These are phyloP conservation scores for Hericium erinaceus DNA, from an alignment of 768 basidiomycete species.

Conservation along the genomic window DNA sequence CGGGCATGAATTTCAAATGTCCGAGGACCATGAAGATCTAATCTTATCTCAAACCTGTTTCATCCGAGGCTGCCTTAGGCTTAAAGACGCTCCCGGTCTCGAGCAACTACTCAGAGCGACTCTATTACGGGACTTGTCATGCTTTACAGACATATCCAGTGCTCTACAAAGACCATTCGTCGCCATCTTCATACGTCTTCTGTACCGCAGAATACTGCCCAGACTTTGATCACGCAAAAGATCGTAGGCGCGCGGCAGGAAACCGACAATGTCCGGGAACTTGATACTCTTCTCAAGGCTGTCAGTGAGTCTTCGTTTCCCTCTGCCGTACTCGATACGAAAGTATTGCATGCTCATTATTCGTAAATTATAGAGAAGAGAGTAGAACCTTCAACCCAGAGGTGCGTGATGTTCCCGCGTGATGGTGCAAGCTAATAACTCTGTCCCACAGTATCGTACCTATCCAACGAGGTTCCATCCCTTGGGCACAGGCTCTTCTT, in stretches of 20 bases:
- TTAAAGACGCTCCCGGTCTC: too few relatives aligned
- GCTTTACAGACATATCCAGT: too few relatives aligned
- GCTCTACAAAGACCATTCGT: too few relatives aligned
- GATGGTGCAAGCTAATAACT: background rate
- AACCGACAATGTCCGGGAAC: conserved; percentile 3
- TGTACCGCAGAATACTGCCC: background rate
- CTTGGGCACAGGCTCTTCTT: conserved; percentile 4
- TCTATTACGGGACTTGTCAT: too few relatives aligned
- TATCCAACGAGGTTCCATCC: background rate
- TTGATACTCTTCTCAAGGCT: conserved; percentile 3
- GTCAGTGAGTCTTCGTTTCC: background rate
- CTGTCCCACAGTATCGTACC: background rate
- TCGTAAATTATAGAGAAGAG: background rate
- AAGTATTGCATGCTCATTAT: background rate
- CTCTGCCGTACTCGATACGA: background rate
- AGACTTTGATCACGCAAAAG: background rate
- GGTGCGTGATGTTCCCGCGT: background rate
- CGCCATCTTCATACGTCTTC: background rate
- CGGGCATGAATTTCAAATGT: too few relatives aligned
- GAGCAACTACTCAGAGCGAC: too few relatives aligned
- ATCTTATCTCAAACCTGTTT: background rate
- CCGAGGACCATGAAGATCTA: background rate
- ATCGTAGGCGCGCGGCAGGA: conserved; percentile 8
- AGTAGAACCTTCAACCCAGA: background rate
- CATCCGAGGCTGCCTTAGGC: too few relatives aligned